Base-by-base conservation (phyloP, 805 yeast species). In the Pichia cephalocereana region DNA sequence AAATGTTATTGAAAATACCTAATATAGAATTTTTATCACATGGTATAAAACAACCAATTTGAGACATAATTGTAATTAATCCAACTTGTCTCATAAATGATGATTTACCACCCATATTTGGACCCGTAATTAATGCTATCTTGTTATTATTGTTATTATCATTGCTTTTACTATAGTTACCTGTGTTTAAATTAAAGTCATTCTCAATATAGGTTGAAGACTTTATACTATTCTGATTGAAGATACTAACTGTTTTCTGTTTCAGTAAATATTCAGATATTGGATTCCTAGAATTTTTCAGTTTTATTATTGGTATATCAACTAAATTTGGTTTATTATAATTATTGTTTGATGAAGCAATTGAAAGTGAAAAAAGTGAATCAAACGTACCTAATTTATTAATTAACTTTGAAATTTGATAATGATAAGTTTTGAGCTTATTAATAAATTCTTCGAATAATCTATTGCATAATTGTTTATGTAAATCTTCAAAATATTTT, bases 31-130 rank as follows among this genome's bases (percentile, higher is more conserved):
- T 52, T 6, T 67, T 64, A 1, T 86, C 86, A 18, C 91, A 88
- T 1, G 95, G 93, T 3, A 87, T 74, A 59, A 69, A 85, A 54
- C 85, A 75, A 0, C 96, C 96, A 5, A 85, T 70, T 61, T 86
- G 96, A 1, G 84, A 79, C 83, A 86, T 75, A 9, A 86, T 76
- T 11, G 77, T 80, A 11, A 79, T 67, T 14, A 87, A 63, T 0
- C 93, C 95, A 11, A 84, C 72, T 52, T 84, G 88, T 45, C 86
- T 74, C 15, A 84, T 86, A 57, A 80, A 81, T 1, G 88, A 80
- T 8, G 89, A 82, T 60, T 86, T 86, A 5, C 95, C 95, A 10
- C 95, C 95, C 89, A 86, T 84, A 55, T 86, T 86, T 0, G 95
- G 93, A 0, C 95, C 96, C 0, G 95, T 86, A 23, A 89, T 76